Evolutionary conservation across 345 rosid genomes (phyloP).

Genomic region (Limnanthes douglasii): DNA sequence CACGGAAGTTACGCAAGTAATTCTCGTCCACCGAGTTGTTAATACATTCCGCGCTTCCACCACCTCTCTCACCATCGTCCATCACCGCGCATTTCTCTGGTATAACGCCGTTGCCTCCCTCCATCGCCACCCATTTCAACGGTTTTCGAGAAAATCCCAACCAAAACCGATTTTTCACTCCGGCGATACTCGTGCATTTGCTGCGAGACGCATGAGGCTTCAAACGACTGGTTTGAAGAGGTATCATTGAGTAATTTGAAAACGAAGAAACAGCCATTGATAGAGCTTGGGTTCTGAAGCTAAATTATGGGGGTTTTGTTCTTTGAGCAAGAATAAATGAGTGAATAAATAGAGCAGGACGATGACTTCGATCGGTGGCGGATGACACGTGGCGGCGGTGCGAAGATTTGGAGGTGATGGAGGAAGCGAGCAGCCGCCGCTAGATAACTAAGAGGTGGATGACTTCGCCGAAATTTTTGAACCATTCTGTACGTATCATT

Average conservation of each 20-base stretch:
- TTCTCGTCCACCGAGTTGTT: slow-evolving; percentile 33
- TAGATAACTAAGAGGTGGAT: no score
- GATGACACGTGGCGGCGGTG: no score
- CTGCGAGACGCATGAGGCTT: background rate
- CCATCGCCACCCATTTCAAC: background rate
- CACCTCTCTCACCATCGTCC: slow-evolving; percentile 17
- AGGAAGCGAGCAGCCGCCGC: no score
- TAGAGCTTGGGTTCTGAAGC: no score
- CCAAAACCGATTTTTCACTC: background rate
- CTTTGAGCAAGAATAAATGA: no score
- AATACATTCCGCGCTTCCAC: slow-evolving; percentile 11
- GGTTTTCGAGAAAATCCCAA: slow-evolving; percentile 1
- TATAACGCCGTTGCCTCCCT: background rate
- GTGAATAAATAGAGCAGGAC: no score
- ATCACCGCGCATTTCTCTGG: slow-evolving; percentile 16
- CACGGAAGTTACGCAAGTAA: slow-evolving; percentile 88
- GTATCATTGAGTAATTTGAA: slow-evolving; percentile 2
- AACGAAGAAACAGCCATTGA: no score
- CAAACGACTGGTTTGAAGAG: background rate
- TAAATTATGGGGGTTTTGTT: no score
- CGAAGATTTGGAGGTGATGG: no score
- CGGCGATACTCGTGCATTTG: background rate
- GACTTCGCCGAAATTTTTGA: no score
- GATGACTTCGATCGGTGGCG: no score
- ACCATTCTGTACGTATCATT: no score